Evolutionary conservation across 495 filamentous ascomycete genomes (phyloP), one percentile per base, ranked within the genome.

Genomic region (Aspergillus bertholletiae): DNA sequence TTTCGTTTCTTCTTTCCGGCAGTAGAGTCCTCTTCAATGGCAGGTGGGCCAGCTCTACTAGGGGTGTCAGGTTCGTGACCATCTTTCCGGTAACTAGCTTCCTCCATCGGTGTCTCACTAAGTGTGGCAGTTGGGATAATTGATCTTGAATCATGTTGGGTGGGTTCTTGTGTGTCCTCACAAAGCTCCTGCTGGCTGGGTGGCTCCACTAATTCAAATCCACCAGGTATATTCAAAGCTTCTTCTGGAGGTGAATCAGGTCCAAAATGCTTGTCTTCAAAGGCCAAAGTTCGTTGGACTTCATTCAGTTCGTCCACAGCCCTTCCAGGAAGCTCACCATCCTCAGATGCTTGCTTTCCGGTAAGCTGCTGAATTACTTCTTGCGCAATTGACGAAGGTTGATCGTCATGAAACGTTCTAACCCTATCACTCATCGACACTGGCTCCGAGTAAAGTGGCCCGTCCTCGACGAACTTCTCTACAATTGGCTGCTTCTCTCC

Each of bases 191-290:
- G 22, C 45, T 55, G 57, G 7, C 49, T 24, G 27, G 34, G 17
- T 56, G 57, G 28, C 17, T 64, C 63, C 22, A 52, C 66, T 4
- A 57, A 54, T 8, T 72, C 68, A 46, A 78, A 79, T 13, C 64
- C 69, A 50, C 73, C 76, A 17, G 75, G 75, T 73, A 76, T 74
- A 20, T 63, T 65, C 49, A 68, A 64, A 18, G 58, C 60, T 52
- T 70, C 65, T 7, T 65, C 40, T 0, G 61, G 57, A 7, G 64
- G 59, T 6, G 64, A 68, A 3, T 46, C 39, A 18, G 57, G 46
- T 23, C 54, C 51, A 13, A 53, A 53, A 32, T 46, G 49, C 12
- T 40, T 52, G 15, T 46, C 54, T 26, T 41, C 23, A 24, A 20
- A 13, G 34, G 39, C n/a, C 17, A 32, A n/a, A 11, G 9, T 20